Percentiles rank a stretch among this genome's conserved stretches.
These are phyloP conservation scores for Barnettozyma hawaiiensis DNA, from an alignment of 1,139 yeast species.

Conservation along the genomic window DNA sequence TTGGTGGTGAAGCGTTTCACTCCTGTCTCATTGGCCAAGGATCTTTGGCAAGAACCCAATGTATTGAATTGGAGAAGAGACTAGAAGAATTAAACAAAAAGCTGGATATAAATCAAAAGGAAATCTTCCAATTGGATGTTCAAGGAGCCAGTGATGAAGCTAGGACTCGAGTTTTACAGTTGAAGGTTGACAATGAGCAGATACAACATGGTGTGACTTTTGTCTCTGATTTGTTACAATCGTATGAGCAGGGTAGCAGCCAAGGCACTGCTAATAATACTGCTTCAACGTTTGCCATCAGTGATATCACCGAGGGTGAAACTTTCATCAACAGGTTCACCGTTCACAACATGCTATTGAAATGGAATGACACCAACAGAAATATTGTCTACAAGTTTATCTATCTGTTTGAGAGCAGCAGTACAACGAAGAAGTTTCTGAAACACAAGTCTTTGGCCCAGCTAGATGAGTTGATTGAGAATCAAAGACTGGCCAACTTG, in stretches of 20 bases:
- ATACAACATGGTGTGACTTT: constrained; percentile 29
- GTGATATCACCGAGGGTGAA: constrained; percentile 15
- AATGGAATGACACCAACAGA: constrained; percentile 71
- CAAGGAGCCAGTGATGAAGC: constrained; percentile 2
- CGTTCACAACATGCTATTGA: constrained; percentile 68
- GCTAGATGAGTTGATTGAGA: constrained; percentile 43
- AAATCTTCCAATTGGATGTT: constrained; percentile 4
- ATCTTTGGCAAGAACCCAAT: constrained; percentile 7
- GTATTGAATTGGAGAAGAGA: constrained; percentile 21
- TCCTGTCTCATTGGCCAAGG: constrained; percentile 37
- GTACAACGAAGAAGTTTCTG: constrained; percentile 50
- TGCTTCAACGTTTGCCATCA: constrained; percentile 11
- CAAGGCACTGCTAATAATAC: constrained; percentile 7
- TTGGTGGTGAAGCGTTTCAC: constrained; percentile 52
- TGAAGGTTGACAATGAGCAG: constrained; percentile 25
- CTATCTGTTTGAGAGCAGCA: constrained; percentile 52
- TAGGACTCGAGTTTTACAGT: constrained; percentile 12
- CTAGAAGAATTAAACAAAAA: constrained; percentile 24
- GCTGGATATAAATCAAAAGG: constrained; percentile 13
- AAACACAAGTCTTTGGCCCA: constrained; percentile 63
- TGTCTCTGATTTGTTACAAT: constrained; percentile 34
- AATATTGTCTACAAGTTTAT: constrained; percentile 58
- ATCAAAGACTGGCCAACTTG: constrained; percentile 16
- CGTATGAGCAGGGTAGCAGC: constrained; percentile 10
- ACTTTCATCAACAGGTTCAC: constrained; percentile 56